Evolutionary conservation across 257 asterid species (phyloP).

Genomic region (Lycium ferocissimum): DNA sequence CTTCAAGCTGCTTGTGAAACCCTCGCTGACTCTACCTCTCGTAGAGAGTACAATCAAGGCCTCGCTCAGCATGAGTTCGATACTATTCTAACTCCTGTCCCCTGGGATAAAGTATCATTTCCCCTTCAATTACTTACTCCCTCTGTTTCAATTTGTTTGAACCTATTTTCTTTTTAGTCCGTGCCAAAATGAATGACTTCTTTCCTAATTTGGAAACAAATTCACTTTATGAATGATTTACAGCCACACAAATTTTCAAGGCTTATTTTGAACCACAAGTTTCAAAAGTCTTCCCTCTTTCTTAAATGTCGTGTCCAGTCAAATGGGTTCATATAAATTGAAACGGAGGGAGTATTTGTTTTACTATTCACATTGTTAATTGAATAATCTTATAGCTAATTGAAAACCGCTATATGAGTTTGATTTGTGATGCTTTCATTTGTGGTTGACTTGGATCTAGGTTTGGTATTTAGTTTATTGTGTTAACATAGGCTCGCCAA

Average conservation of each 20-base stretch:
- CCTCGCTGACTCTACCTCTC: conserved; percentile 66
- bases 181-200: too few relatives aligned
- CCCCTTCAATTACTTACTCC: conserved; percentile 9
- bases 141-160: too few relatives aligned
- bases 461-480: neutral
- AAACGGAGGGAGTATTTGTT: too few relatives aligned
- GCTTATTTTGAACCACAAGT: too few relatives aligned
- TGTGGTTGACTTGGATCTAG: neutral
- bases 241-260: too few relatives aligned
- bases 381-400: neutral
- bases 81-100: conserved; percentile 79
- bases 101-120: conserved; percentile 86
- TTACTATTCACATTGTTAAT: neutral
- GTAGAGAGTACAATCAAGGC: conserved; percentile 84
- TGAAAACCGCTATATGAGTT: neutral
- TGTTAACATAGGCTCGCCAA: neutral
- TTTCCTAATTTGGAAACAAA: too few relatives aligned
- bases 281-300: too few relatives aligned
- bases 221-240: too few relatives aligned
- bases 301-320: too few relatives aligned
- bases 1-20: conserved; percentile 98
- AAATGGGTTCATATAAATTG: too few relatives aligned
- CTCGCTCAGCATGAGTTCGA: conserved; percentile 80
- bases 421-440: neutral
- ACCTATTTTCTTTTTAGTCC: too few relatives aligned